Evolutionary conservation across 331 rosid species (phyloP), one percentile per base, ranked within the genome.

Genomic region (Ulmus americana): DNA sequence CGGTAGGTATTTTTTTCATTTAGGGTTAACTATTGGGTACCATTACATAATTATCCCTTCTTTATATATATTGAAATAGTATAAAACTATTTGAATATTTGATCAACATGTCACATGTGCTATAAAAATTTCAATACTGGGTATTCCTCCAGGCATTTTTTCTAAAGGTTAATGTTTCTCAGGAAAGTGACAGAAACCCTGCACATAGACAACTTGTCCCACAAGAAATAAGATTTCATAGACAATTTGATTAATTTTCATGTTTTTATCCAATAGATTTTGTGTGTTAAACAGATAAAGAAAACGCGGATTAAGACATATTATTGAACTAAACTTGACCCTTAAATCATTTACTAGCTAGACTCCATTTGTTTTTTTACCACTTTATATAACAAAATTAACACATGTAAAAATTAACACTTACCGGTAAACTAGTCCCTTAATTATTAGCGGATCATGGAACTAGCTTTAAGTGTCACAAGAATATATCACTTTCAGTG

Each of bases 191-290:
- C 63, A 68, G 55, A 49, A 45, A 56, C 2, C 56, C 14, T 47
- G 52, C 39, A 46, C 38, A 20, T 13, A 48, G 58, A 49, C 64
- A 69, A 69, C 50, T 44, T 69, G 50, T 59, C 49, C 66, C 66
- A 39, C 43, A 59, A 20, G 66, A 12, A 38, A 43, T 35, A 52
- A 69, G 39, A 13, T 38, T 68, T 47, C 20, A 47, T 12, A 47
- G 44, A 40, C 8, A 28, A 3, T 4, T 10, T 60, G 52, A 6
- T 22, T 46, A 6, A 41, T 22, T 28, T 46, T 35, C 55, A 46
- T 45, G 22, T 44, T 40, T 59, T 59, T 42, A 16, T 41, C 64
- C 49, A 59, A 42, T 40, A 42, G 59, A 55, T 22, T 22, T 0
- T 11, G 3, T 47, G 3, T 47, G 28, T 10, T 55, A 10, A 39